Evolutionary conservation across 2,329 filamentous ascomycete species (phyloP).

Genomic region (Plectosphaerella cucumerina): DNA sequence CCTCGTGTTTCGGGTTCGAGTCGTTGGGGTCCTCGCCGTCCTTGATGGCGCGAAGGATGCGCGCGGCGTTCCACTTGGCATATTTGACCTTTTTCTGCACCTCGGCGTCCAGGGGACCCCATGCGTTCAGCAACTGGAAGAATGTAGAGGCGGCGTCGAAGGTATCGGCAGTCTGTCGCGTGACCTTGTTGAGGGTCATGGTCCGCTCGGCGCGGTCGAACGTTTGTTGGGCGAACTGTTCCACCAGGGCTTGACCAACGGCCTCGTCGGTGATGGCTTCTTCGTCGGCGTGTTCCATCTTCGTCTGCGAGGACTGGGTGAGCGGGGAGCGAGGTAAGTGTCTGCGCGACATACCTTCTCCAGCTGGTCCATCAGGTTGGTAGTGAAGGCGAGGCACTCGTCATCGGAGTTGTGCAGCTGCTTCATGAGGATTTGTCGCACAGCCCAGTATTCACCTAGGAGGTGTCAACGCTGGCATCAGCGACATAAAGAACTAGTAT

Average conservation of each 20-base stretch:
- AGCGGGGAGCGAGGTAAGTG: neutral
- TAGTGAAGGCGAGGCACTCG: slow-evolving; percentile 78
- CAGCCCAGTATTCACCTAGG: slow-evolving; percentile 82
- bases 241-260: slow-evolving; percentile 85
- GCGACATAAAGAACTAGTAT: neutral
- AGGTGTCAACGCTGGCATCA: neutral
- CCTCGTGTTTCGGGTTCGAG: slow-evolving; percentile 70
- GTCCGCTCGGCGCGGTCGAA: slow-evolving; percentile 81
- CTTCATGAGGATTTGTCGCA: slow-evolving; percentile 83
- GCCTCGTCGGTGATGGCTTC: slow-evolving; percentile 82
- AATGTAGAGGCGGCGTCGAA: slow-evolving; percentile 92
- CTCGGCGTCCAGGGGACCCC: slow-evolving; percentile 72
- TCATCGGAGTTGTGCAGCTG: slow-evolving; percentile 74
- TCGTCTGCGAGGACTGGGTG: slow-evolving; percentile 45
- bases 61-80: slow-evolving; percentile 90
- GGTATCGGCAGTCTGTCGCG: slow-evolving; percentile 86
- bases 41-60: slow-evolving; percentile 87
- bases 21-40: slow-evolving; percentile 89
- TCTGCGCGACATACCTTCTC: slow-evolving; percentile 57
- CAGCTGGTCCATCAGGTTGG: slow-evolving; percentile 82
- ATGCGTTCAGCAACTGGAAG: slow-evolving; percentile 81
- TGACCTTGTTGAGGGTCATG: slow-evolving; percentile 77
- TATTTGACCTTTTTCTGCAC: slow-evolving; percentile 86
- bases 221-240: slow-evolving; percentile 88
- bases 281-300: slow-evolving; percentile 68